Base-by-base conservation (phyloP, 2,329 filamentous ascomycete genomes). In the Dactylellina drechsleri region DNA sequence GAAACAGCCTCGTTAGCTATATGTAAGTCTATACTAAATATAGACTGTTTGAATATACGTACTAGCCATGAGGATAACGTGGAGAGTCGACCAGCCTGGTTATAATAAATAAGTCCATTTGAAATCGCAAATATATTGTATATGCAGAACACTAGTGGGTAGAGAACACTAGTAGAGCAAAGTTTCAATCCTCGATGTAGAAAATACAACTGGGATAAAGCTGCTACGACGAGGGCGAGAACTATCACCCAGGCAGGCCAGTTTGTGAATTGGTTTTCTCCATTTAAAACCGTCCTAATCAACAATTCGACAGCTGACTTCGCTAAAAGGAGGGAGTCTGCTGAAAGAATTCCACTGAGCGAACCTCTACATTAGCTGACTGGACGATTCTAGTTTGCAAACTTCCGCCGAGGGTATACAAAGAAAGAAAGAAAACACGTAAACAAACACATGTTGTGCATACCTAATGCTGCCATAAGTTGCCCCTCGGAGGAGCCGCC, bases 111-210 rank as follows among this genome's bases (percentile, higher is more conserved):
- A 78, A 99, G 86, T 36, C 95, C 95, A 82, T 99, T 95, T 78
- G 98, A 85, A 78, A 99, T 99, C 78, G 95, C 95, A 80, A 98
- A 93, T 80, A 99, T 97, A 85, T 99, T 99, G 86, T 98, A 99
- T 77, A 98, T 89, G 85, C 95, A 99, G 83, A 99, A 99, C 45
- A 98, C 93, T 79, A 98, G 90, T 4, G 95, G 95, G 82, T 99
- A 99, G 78, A 99, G 86, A 76, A 98, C 91, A 79, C 92, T 97
- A 20, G 95, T 98, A 65, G 93, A 97, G 82, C 96, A 93, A 61
- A 99, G 86, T 83, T 97, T 97, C 77, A 99, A 86, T 62, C 95
- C 95, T 50, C 92, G 88, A 81, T 99, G 95, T 75, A 99, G 88
- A 82, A 96, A 98, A 83, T 97, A 99, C 4, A 99, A 87, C 82